These are phyloP conservation scores for Coemansia sp. DNA, from an alignment of 192 early-diverging fungal genomes.

Conservation along the genomic window DNA sequence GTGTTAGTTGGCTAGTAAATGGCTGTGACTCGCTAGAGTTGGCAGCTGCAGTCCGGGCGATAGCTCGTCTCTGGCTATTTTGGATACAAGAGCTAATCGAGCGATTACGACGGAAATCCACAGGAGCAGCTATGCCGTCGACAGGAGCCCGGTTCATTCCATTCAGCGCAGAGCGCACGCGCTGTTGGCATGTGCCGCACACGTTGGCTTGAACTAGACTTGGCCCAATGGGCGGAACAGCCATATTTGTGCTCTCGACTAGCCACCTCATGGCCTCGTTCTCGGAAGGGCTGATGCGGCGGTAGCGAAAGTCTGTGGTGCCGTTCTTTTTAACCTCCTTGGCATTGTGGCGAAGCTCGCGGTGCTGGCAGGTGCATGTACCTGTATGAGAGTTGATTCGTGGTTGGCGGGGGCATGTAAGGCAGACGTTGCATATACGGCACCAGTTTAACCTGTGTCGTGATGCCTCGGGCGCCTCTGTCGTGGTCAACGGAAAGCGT, in stretches of 20 bases:
- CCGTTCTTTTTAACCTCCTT: slow-evolving; percentile 19
- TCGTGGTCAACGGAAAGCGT: not conserved
- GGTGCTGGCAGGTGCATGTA: slow-evolving; percentile 21
- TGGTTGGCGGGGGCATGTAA: slow-evolving; percentile 28
- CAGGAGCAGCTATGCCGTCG: not conserved
- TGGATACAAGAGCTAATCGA: slow-evolving; percentile 35
- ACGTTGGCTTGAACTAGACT: slow-evolving; percentile 38
- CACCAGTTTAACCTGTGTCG: slow-evolving; percentile 46
- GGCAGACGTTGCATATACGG: slow-evolving; percentile 35
- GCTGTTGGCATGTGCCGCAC: slow-evolving; percentile 50
- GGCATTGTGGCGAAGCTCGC: slow-evolving; percentile 17
- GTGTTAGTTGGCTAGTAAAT: not conserved
- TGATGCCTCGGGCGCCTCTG: not conserved
- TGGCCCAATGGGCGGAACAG: slow-evolving; percentile 19
- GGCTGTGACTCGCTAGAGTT: not conserved
- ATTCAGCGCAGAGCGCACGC: slow-evolving; percentile 34
- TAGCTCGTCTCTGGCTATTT: not conserved
- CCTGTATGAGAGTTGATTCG: slow-evolving; percentile 11
- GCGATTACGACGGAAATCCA: slow-evolving; percentile 45
- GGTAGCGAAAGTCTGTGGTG: slow-evolving; percentile 45
- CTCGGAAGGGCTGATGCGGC: slow-evolving; percentile 18
- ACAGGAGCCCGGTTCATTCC: slow-evolving; percentile 12
- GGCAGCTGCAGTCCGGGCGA: not conserved
- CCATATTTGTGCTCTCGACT: not conserved
- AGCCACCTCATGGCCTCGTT: slow-evolving; percentile 1